Evolutionary conservation across 2,329 filamentous ascomycete genomes (phyloP), one percentile per base, ranked within the genome.

Genomic region (Talaromyces verruculosus): DNA sequence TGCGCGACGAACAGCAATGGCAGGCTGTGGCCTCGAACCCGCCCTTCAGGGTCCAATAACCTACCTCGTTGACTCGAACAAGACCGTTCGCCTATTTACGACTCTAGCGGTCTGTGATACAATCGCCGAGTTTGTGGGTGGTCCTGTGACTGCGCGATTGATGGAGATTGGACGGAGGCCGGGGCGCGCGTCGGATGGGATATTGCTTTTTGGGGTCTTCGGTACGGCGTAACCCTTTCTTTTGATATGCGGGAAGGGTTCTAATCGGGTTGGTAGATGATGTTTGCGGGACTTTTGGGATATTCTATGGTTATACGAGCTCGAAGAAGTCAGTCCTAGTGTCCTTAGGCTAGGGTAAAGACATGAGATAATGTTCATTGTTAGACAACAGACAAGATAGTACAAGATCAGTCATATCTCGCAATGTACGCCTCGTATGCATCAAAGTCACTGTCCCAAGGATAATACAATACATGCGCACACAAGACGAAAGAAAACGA

Each of bases 371-470:
- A 15, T 37, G 53, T 57, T 37, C 19, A 55, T 15, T 25, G 10
- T 25, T 22, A 55, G 30, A 55, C 33, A 37, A 37, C 53, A 57
- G n/a, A 57, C 53, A 57, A 37, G 33, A 57, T 15, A 57, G 8
- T 39, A 25, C n/a, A 57, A 25, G 30, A 55, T 57, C 53, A 39
- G 53, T 57, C 53, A 17, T 39, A 37, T 53, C 39, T 37, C n/a
- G 53, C 53, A 37, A 57, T 22, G 30, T 15, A 57, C 53, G 53
- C 53, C 53, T 57, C 53, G 33, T 57, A 57, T 57, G 53, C 53
- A 57, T 55, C 7, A 39, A 57, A 57, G n/a, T 8, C 53, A 57
- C 5, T 22, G n/a, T 57, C 33, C 53, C 33, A 37, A 57, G 19
- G 19, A 37, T 57, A 39, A 57, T 57, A 57, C 53, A 57, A 57